A percentile compares a stretch with the other conserved stretches of the same genome.
phyloP scores from a whole-genome alignment of 768 basidiomycete genomes.

The Boletus rubropictus region DNA sequence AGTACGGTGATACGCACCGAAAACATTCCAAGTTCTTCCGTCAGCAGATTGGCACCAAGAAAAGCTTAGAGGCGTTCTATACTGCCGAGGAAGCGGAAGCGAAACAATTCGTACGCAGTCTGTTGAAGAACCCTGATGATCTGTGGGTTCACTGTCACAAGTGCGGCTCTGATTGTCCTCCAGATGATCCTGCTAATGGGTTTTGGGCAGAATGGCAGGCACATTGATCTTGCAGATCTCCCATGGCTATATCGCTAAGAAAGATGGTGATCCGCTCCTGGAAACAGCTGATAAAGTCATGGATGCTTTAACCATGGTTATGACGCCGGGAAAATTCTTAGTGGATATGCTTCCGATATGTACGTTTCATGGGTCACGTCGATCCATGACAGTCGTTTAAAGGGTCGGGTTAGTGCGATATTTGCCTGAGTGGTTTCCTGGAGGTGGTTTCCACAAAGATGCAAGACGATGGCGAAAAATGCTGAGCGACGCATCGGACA shows the following conservation, averaged over 20 bases:
- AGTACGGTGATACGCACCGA: constrained; percentile 4
- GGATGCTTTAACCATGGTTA: constrained; percentile 5
- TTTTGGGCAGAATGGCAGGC: constrained; percentile 28
- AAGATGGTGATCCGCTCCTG: constrained; percentile 30
- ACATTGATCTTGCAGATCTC: constrained; percentile 32
- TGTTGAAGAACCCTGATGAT: constrained; percentile 2
- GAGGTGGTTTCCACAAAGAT: constrained; percentile 14
- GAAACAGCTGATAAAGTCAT: constrained; percentile 23
- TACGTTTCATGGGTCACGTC: neutral
- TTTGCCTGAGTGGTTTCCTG: constrained; percentile 21
- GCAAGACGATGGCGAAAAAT: constrained; percentile 3
- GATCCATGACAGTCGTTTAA: neutral
- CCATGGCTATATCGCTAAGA: constrained; percentile 32
- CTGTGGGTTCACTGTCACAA: constrained; percentile 3
- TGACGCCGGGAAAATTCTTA: constrained; percentile 7
- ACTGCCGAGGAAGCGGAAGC: constrained; percentile 1
- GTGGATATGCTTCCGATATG: constrained; percentile 9
- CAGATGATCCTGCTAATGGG: neutral
- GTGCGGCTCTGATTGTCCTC: neutral
- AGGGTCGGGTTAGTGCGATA: constrained; percentile 5
- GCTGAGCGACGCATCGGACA: neutral
- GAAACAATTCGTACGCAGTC: constrained; percentile 1
- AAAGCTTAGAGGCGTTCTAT: constrained; percentile 2
- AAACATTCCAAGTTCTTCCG: constrained; percentile 8
- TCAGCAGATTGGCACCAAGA: constrained; percentile 7